Conservation (phyloP, 1,284 basidiomycete genomes). For the Pseudozyma sp. region DNA sequence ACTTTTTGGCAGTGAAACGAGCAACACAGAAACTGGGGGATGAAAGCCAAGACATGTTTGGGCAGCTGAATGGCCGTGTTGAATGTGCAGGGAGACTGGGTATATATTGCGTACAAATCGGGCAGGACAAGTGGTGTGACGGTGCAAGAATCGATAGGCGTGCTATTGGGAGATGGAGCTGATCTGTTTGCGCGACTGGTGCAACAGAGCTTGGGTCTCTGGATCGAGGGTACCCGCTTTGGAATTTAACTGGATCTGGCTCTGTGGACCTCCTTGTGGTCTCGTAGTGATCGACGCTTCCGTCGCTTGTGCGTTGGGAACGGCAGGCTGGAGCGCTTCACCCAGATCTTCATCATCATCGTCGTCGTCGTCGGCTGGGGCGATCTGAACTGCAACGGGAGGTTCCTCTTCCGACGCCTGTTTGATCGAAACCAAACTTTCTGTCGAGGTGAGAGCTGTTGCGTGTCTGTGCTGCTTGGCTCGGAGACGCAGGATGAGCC, state of each 20-base stretch:
- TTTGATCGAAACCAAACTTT: not conserved
- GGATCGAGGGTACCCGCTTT: slow-evolving; percentile 15
- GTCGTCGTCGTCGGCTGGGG: slow-evolving; percentile 12
- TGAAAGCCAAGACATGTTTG: no score
- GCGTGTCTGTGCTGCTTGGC: slow-evolving; percentile 21
- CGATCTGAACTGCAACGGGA: not conserved
- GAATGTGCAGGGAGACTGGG: no score
- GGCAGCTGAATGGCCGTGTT: no score
- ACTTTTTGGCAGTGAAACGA: no score
- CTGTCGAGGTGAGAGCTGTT: not conserved
- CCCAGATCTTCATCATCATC: slow-evolving; percentile 44
- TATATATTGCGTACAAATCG: no score
- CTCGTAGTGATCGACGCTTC: not conserved
- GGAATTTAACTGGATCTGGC: not conserved
- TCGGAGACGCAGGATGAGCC: slow-evolving; percentile 29
- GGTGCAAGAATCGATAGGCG: not conserved
- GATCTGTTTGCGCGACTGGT: slow-evolving; percentile 31
- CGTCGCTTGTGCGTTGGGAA: not conserved
- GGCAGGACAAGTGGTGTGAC: not conserved
- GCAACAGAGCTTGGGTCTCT: slow-evolving; percentile 36
- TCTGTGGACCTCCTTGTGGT: not conserved
- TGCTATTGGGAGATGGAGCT: slow-evolving; percentile 24
- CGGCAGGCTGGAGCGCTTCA: slow-evolving; percentile 27
- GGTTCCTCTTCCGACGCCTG: not conserved
- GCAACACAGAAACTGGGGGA: no score